Percentiles rank a stretch among this genome's conserved stretches.
These are phyloP conservation scores for Scedosporium dehoogii DNA, from an alignment of 2,329 filamentous ascomycete genomes.

Conservation along the genomic window DNA sequence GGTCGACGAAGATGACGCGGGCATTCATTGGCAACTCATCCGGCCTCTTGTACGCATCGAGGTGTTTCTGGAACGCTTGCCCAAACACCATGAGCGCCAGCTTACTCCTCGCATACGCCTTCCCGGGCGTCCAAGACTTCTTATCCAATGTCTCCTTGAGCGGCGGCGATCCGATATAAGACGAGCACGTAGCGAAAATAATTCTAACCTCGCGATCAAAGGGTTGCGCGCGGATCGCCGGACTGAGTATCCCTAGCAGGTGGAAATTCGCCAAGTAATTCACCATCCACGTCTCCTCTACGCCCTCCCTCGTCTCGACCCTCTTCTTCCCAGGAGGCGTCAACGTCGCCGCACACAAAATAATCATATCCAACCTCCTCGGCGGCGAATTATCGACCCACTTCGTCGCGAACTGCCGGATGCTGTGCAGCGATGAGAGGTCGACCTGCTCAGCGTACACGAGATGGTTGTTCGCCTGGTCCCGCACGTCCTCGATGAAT, in stretches of 20 bases:
- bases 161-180: conserved; percentile 71
- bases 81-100: conserved; percentile 85
- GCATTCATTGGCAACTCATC: conserved; percentile 76
- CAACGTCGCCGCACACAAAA: conserved; percentile 74
- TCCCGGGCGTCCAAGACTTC: conserved; percentile 43
- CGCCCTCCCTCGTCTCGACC: conserved; percentile 60
- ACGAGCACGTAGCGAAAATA: conserved; percentile 76
- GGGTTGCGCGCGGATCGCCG: conserved; percentile 82
- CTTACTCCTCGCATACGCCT: conserved; percentile 56
- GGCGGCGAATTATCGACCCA: conserved; percentile 96
- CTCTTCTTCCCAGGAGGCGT: conserved; percentile 56
- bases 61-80: conserved; percentile 82
- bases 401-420: conserved; percentile 87
- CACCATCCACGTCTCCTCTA: conserved; percentile 86
- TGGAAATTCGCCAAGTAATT: conserved; percentile 97
- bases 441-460: conserved; percentile 96
- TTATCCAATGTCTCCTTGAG: conserved; percentile 42
- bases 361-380: conserved; percentile 78
- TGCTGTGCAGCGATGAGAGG: conserved; percentile 75
- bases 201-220: conserved; percentile 88
- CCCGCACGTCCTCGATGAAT: conserved; percentile 80
- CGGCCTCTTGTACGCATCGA: conserved; percentile 73
- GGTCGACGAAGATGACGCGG: conserved; percentile 78
- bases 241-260: conserved; percentile 79
- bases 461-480: conserved; percentile 67